Evolutionary conservation across 2,329 filamentous ascomycete genomes (phyloP).

Genomic region (Orbilia blumenaviensis): DNA sequence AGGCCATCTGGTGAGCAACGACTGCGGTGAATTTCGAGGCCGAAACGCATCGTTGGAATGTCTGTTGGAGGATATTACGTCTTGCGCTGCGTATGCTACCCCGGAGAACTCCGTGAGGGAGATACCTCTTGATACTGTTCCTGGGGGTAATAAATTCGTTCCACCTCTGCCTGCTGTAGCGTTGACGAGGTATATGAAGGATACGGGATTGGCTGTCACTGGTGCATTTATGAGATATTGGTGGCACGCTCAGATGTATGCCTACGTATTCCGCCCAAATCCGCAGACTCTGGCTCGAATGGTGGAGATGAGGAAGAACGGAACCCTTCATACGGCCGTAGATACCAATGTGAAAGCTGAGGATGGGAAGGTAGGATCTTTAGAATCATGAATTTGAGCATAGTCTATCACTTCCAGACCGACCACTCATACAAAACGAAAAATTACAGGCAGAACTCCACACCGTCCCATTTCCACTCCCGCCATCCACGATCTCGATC

Average conservation of each 20-base stretch:
- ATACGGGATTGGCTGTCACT: conserved; percentile 7
- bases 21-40: conserved; percentile 18
- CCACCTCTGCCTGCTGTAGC: conserved; percentile 25
- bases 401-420: neutral
- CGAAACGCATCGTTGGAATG: conserved; percentile 35
- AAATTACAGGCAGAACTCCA: neutral
- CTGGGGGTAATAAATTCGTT: conserved; percentile 8
- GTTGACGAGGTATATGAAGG: conserved; percentile 28
- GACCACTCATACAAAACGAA: neutral
- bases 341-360: neutral
- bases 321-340: conserved; percentile 6
- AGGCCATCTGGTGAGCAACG: neutral
- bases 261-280: conserved; percentile 42
- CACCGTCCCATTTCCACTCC: conserved; percentile 31
- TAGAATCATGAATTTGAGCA: neutral
- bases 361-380: conserved; percentile 1
- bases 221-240: conserved; percentile 43
- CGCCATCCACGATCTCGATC: conserved; percentile 38
- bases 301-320: conserved; percentile 38
- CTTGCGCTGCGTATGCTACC: conserved; percentile 27
- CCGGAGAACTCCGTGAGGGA: conserved; percentile 30
- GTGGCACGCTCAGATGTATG: conserved; percentile 48
- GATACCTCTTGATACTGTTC: neutral
- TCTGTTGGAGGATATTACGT: conserved; percentile 38
- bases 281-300: conserved; percentile 23